A percentile compares a stretch with the other conserved stretches of the same genome.
phyloP scores from a whole-genome alignment of 2,329 filamentous ascomycete genomes.

The Colletotrichum sidae region DNA sequence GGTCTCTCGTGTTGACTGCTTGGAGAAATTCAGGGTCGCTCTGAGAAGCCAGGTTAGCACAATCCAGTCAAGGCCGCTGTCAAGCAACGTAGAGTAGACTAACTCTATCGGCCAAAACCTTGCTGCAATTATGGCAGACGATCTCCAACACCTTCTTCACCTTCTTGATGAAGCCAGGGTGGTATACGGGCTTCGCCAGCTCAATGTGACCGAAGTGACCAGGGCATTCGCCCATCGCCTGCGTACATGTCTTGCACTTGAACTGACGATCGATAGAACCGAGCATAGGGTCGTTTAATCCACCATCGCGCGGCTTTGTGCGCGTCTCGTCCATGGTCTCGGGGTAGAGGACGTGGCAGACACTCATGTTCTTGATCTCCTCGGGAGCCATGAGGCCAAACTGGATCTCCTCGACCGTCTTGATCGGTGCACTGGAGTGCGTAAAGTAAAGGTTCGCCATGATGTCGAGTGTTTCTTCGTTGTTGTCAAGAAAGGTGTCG shows the following conservation, averaged over 20 bases:
- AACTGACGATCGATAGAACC: constrained; percentile 96
- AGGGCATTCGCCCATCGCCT: constrained; percentile 95
- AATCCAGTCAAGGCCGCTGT: constrained; percentile 63
- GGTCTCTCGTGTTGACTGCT: constrained; percentile 87
- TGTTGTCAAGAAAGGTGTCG: constrained; percentile 35
- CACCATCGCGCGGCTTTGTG: constrained; percentile 88
- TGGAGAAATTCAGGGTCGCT: constrained; percentile 85
- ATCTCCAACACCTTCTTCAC: constrained; percentile 99
- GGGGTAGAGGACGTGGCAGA: constrained; percentile 95
- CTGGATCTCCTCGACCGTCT: constrained; percentile 98
- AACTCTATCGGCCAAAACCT: constrained; percentile 97
- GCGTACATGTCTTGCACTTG: constrained; percentile 95
- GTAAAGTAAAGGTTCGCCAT: constrained; percentile 95
- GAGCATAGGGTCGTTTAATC: constrained; percentile 94
- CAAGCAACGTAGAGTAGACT: constrained; percentile 72
- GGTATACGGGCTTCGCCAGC: constrained; percentile 94
- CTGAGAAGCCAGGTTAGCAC: constrained; percentile 75
- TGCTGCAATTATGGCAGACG: constrained; percentile 98
- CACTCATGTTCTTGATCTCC: constrained; percentile 99
- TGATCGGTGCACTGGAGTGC: constrained; percentile 94
- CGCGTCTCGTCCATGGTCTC: constrained; percentile 99
- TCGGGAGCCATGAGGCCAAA: constrained; percentile 97
- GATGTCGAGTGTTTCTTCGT: constrained; percentile 54
- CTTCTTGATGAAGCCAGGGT: constrained; percentile 96
- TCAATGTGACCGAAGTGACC: constrained; percentile 99